Base-by-base conservation (phyloP, 495 filamentous ascomycete species). In the Lasiosphaeria miniovina region DNA sequence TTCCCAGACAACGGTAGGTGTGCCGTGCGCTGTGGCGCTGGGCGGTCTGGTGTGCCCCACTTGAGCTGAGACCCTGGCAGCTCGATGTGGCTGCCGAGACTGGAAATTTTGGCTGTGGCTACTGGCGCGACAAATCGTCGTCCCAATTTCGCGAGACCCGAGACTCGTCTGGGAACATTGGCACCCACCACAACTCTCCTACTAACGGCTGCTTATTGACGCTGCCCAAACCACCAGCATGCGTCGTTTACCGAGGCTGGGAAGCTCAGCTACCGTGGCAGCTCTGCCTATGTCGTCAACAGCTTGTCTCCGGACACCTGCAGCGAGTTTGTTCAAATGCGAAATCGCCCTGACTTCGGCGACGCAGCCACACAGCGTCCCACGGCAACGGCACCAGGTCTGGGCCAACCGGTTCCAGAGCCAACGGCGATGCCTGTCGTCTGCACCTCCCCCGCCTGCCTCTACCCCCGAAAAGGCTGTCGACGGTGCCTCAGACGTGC, bases 181-280 rank as follows among this genome's bases (percentile, higher is more conserved):
- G 24, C 61, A 40, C 36, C 49, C 14, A 32, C n/a, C 10, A 43
- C 33, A 24, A 2, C 24, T 24, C 24, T 24, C 24, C 24, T 24
- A 24, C 24, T 2, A 24, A 24, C 24, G 24, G 24, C 35, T 0
- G 36, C 55, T 60, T 51, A 62, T 64, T 62, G 55, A 65, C 38
- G 43, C 5, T 5, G 12, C 43, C 12, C 12, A 46, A 34, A 38
- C 38, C 32, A 2, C 31, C 48, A 59, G 41, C 12, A 73, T 73
- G 71, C 67, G 71, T 60, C 60, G 67, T 34, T 36, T 73, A 52
- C 57, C 60, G 24, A 68, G 71, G 64, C 52, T 73, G 65, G 61
- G 63, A 33, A 51, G 57, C 59, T 41, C 63, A 11, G 57, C 54
- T 32, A 57, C 67, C 24, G 24, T 24, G 24, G 24, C 24, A n/a